Evolutionary conservation across 352 stramenopile species (phyloP), one percentile per base, ranked within the genome.

Genomic region (Pythium grandisporangium): DNA sequence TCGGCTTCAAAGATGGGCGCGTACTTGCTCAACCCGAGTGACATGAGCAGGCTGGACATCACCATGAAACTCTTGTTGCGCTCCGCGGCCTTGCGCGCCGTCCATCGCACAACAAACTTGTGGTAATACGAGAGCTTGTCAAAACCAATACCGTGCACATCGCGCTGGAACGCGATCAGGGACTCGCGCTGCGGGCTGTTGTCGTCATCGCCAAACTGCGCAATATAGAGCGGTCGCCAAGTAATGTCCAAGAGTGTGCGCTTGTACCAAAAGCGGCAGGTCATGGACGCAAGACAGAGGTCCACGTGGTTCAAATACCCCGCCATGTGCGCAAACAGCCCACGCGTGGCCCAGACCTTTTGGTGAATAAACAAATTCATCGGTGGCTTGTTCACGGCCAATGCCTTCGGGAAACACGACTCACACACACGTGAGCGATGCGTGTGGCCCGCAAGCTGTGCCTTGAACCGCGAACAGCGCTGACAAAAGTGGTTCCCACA

Each of bases 11-110:
- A 93, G 19, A 93, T 63, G 11, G 80, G 70, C 20, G 72, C 78
- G 49, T 93, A 93, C 56, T 93, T 93, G 53, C 70, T 78, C 3
- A 93, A 57, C 11, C 78, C 75, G 5, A 93, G 60, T 30, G 76
- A 93, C 23, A 74, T 50, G 6, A 93, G 39, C 27, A 93, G 50
- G 55, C 70, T 88, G 19, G 66, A 83, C 80, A 93, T 93, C 27
- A 90, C 77, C 37, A 81, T 32, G 41, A 93, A 93, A 53, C 77
- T 91, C 58, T 93, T 93, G 59, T 93, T 90, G 62, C 88, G 90
- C 51, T 89, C 80, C 0, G 77, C 80, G 20, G 80, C 77, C 26
- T 84, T 86, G 34, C 75, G 71, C 14, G 80, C 75, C 2, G 75
- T 80, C 75, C 72, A 91, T 39, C 80, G 80, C 37, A 93, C 79